phyloP scores from a whole-genome alignment of 495 filamentous ascomycete species.

The Penicillium dipodomyicola region DNA sequence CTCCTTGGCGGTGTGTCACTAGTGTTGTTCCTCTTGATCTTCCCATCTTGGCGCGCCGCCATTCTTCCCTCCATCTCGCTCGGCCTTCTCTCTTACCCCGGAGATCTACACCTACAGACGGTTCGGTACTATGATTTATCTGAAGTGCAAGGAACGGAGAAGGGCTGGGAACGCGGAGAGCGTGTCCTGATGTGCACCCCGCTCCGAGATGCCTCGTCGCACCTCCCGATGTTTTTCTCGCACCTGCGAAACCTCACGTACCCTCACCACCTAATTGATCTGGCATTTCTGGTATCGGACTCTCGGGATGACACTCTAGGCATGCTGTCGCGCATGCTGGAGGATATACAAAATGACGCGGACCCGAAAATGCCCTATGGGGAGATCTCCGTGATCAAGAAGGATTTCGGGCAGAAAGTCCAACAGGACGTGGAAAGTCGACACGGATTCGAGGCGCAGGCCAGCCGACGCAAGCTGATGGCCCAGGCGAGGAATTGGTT shows the following conservation, averaged over 20 bases:
- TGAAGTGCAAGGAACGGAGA: constrained; percentile 81
- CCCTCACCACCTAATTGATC: constrained; percentile 91
- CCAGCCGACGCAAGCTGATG: constrained; percentile 91
- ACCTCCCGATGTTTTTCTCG: constrained; percentile 97
- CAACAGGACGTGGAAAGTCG: constrained; percentile 97
- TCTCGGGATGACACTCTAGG: constrained; percentile 89
- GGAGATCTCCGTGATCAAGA: constrained; percentile 96
- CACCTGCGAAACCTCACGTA: constrained; percentile 97
- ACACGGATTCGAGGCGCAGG: constrained; percentile 97
- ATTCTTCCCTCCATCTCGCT: constrained; percentile 63
- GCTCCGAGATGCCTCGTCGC: constrained; percentile 86
- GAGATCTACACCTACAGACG: constrained; percentile 82
- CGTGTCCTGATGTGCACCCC: constrained; percentile 94
- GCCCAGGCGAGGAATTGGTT: constrained; percentile 98
- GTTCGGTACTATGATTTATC: constrained; percentile 95
- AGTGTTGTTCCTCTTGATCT: constrained; percentile 65
- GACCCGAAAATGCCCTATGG: constrained; percentile 83
- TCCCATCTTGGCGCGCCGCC: constrained; percentile 66
- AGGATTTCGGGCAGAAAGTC: constrained; percentile 98
- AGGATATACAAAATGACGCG: constrained; percentile 73
- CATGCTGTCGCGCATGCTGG: constrained; percentile 68
- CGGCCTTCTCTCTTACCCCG: constrained; percentile 63
- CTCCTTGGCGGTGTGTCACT: constrained; percentile 48
- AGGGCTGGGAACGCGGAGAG: constrained; percentile 93
- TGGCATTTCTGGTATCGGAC: constrained; percentile 96